Conservation (phyloP, 495 filamentous ascomycete genomes). For the Talaromyces nanjingensis region DNA sequence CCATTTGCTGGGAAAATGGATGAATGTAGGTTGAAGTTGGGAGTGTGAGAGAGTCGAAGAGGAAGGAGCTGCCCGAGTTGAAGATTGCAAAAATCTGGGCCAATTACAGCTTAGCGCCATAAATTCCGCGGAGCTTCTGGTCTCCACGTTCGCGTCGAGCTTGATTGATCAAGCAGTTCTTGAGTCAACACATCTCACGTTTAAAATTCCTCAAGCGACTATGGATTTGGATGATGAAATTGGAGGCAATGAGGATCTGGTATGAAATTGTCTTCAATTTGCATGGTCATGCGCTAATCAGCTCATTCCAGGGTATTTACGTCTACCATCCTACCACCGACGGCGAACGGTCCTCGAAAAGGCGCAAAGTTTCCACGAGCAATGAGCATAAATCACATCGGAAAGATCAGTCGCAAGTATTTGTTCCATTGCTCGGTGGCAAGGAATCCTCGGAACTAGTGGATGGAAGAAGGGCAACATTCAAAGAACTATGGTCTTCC, state of each 20-base stretch:
- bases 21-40: neutral
- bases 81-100: constrained; percentile 10
- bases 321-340: constrained; percentile 51
- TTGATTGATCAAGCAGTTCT: constrained; percentile 12
- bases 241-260: constrained; percentile 41
- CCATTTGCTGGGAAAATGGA: constrained; percentile 16
- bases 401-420: constrained; percentile 24
- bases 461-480: constrained; percentile 52
- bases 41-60: neutral
- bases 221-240: constrained; percentile 22
- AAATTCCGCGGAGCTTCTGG: constrained; percentile 12
- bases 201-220: neutral
- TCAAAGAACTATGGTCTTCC: constrained; percentile 57
- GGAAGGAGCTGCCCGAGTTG: neutral
- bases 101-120: constrained; percentile 32
- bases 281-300: neutral
- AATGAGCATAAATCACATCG: constrained; percentile 18
- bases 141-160: constrained; percentile 1
- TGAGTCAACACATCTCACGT: neutral
- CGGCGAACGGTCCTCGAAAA: constrained; percentile 53
- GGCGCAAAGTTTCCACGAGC: constrained; percentile 45
- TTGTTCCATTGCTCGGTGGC: constrained; percentile 58
- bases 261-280: constrained; percentile 16
- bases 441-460: constrained; percentile 47
- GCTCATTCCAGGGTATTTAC: constrained; percentile 45